A percentile compares a stretch with the other conserved stretches of the same genome.
phyloP scores from a whole-genome alignment of 2,329 filamentous ascomycete genomes.

The Chrysosporium keratinophilum region DNA sequence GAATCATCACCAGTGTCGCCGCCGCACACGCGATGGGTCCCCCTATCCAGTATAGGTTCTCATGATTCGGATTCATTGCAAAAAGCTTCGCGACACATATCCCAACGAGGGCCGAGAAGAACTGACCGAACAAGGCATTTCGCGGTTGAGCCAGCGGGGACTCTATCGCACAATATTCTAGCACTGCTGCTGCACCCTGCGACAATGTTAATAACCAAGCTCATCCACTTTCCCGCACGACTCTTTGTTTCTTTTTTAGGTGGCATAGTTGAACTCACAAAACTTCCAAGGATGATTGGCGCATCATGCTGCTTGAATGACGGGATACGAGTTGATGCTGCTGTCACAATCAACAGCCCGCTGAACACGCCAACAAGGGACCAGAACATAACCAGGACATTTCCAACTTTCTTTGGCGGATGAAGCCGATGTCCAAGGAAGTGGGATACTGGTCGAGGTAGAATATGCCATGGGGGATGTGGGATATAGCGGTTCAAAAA shows the following conservation, averaged over 20 bases:
- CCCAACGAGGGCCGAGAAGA: slow-evolving; percentile 52
- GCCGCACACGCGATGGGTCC: slow-evolving; percentile 56
- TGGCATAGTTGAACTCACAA: slow-evolving; percentile 43
- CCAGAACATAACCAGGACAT: slow-evolving; percentile 51
- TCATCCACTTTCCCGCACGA: neutral
- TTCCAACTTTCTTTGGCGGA: slow-evolving; percentile 40
- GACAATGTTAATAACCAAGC: neutral
- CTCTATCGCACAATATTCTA: slow-evolving; percentile 62
- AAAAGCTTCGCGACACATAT: slow-evolving; percentile 57
- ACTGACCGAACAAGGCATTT: slow-evolving; percentile 57
- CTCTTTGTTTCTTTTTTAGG: neutral
- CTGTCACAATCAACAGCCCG: slow-evolving; percentile 50
- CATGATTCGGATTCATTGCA: slow-evolving; percentile 38
- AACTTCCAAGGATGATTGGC: slow-evolving; percentile 58
- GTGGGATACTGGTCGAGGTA: slow-evolving; percentile 57
- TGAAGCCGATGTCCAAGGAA: slow-evolving; percentile 54
- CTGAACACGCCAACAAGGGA: slow-evolving; percentile 55
- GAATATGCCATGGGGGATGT: slow-evolving; percentile 49
- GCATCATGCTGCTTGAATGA: slow-evolving; percentile 44
- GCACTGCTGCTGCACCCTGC: slow-evolving; percentile 63
- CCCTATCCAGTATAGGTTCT: slow-evolving; percentile 51
- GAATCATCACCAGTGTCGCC: slow-evolving; percentile 54
- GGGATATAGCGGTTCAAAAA: slow-evolving; percentile 63
- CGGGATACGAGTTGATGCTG: slow-evolving; percentile 46
- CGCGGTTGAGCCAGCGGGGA: slow-evolving; percentile 64